phyloP scores from a whole-genome alignment of 495 filamentous ascomycete genomes.

The Glonium stellatum region DNA sequence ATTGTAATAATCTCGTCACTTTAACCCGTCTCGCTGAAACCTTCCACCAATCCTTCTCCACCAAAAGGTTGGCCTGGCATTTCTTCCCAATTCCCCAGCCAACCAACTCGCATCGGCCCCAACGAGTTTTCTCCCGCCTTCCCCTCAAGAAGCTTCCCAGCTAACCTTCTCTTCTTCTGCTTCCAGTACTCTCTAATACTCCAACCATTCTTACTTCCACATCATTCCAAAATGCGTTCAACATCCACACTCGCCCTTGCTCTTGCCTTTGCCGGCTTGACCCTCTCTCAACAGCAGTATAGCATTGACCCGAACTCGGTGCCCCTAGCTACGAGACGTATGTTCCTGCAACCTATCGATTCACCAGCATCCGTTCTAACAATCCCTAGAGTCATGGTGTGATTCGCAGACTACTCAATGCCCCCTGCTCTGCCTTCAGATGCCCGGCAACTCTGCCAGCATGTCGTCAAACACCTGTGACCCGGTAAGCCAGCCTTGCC shows the following conservation, averaged over 20 bases:
- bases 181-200: not conserved
- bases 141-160: not conserved
- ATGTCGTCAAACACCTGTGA: constrained; percentile 61
- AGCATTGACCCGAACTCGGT: constrained; percentile 58
- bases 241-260: constrained; percentile 25
- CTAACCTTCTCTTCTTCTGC: not conserved
- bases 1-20: not conserved
- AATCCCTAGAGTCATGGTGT: constrained; percentile 61
- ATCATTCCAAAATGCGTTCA: constrained; percentile 27
- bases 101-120: not conserved
- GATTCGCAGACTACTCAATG: constrained; percentile 57
- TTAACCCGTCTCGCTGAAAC: not conserved
- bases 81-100: not conserved
- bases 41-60: not conserved
- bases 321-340: constrained; percentile 42
- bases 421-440: constrained; percentile 72
- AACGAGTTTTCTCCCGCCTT: not conserved
- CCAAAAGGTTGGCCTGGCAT: not conserved
- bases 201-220: not conserved
- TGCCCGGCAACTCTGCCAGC: constrained; percentile 43
- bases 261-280: constrained; percentile 33
- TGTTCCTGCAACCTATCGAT: constrained; percentile 2
- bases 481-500: constrained; percentile 47
- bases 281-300: constrained; percentile 36
- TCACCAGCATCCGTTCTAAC: constrained; percentile 11